These are phyloP conservation scores for Paraleonurus japonicus DNA, from an alignment of 257 asterid species.

Conservation along the genomic window DNA sequence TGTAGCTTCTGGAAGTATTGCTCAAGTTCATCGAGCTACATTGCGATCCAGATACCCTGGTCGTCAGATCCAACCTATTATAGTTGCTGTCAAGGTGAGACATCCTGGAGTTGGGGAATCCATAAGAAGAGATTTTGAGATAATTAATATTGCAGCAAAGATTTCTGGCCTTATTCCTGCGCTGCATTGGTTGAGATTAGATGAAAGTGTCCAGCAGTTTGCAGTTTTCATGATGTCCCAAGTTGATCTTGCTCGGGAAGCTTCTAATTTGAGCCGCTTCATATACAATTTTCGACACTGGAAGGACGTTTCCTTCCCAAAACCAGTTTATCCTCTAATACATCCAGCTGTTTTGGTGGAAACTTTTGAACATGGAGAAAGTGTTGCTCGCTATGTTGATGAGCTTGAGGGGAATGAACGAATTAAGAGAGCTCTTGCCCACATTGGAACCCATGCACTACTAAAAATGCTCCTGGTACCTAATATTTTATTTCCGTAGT, in stretches of 20 bases:
- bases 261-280: conserved; percentile 86
- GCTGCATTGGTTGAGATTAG: conserved; percentile 81
- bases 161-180: conserved; percentile 63
- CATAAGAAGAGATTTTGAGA: conserved; percentile 78
- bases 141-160: conserved; percentile 66
- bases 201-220: conserved; percentile 84
- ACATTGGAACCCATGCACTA: conserved; percentile 85
- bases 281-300: conserved; percentile 82
- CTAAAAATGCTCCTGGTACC: conserved; percentile 87
- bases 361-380: conserved; percentile 83
- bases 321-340: conserved; percentile 86
- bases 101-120: conserved; percentile 96
- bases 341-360: conserved; percentile 94
- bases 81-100: conserved; percentile 87
- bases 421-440: conserved; percentile 74
- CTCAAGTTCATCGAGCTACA: conserved; percentile 86
- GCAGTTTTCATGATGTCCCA: conserved; percentile 90
- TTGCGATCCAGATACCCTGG: conserved; percentile 55
- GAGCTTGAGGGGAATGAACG: conserved; percentile 62
- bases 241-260: conserved; percentile 91
- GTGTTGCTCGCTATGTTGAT: conserved; percentile 74
- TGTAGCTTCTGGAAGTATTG: conserved; percentile 91
- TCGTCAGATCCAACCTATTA: conserved; percentile 56
- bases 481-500: background rate
- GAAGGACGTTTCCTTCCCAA: conserved; percentile 84